A percentile compares a stretch with the other conserved stretches of the same genome.
Evolutionary conservation across 441 rosid species (phyloP).

Genomic region (Codiaeum variegatum): DNA sequence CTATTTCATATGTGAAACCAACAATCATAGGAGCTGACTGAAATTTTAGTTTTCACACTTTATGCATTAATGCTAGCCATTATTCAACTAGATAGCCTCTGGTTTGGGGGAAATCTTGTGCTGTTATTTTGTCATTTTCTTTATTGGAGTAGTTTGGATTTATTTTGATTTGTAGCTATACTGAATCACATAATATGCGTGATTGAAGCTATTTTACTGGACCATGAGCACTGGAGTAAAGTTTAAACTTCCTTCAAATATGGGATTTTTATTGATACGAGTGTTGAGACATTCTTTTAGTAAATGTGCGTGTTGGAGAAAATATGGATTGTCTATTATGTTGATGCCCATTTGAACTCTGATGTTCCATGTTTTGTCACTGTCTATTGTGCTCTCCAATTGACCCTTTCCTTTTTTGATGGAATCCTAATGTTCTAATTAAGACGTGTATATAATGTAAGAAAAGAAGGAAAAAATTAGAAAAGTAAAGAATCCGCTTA

Average conservation of each 20-base stretch:
- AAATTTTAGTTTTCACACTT: neutral
- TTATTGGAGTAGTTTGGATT: neutral
- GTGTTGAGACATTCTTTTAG: neutral
- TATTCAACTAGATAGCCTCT: neutral
- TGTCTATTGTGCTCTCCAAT: neutral
- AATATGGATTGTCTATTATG: neutral
- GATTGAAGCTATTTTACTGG: neutral
- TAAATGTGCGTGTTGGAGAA: neutral
- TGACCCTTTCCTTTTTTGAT: neutral
- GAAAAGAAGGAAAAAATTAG: neutral
- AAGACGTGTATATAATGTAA: neutral
- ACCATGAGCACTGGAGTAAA: neutral
- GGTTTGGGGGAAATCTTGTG: neutral
- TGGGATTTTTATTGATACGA: neutral
- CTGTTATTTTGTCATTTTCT: neutral
- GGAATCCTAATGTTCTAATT: neutral
- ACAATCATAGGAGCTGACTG: neutral
- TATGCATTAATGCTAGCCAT: neutral
- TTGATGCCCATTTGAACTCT: neutral
- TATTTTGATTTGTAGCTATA: neutral
- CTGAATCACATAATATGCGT: neutral
- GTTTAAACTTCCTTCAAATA: neutral
- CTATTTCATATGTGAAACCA: neutral
- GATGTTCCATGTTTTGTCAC: neutral
- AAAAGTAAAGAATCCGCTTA: neutral